These are phyloP conservation scores for Ophiognomonia clavigignenti-juglandacearum DNA, from an alignment of 2,329 filamentous ascomycete species.

Conservation along the genomic window DNA sequence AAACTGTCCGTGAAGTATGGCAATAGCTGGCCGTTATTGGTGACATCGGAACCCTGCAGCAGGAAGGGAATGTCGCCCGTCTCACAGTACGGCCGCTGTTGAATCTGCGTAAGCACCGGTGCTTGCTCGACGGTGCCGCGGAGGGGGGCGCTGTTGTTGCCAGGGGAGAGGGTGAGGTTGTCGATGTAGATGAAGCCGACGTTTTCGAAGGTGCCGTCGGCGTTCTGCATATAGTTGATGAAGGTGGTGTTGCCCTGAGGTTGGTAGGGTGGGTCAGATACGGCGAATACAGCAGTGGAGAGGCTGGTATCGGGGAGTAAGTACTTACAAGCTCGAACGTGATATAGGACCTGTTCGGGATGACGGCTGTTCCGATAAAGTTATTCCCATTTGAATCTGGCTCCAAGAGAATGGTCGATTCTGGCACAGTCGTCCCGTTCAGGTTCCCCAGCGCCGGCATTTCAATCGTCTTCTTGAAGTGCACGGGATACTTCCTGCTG, in stretches of 20 bases:
- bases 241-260: conserved; percentile 58
- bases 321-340: conserved; percentile 57
- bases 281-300: not conserved
- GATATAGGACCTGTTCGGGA: conserved; percentile 61
- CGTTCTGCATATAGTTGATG: conserved; percentile 48
- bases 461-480: conserved; percentile 51
- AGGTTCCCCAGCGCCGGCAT: conserved; percentile 52
- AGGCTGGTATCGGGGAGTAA: not conserved
- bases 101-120: conserved; percentile 40
- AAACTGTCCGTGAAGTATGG: conserved; percentile 54
- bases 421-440: conserved; percentile 45
- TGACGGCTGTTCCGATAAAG: conserved; percentile 53
- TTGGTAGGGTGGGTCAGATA: too few relatives aligned
- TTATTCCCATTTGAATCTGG: conserved; percentile 45
- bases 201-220: conserved; percentile 17
- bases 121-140: conserved; percentile 48
- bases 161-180: conserved; percentile 54
- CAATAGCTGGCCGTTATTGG: conserved; percentile 46
- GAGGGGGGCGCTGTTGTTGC: conserved; percentile 51
- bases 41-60: conserved; percentile 47
- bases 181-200: conserved; percentile 55
- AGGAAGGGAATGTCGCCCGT: conserved; percentile 50
- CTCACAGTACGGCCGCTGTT: conserved; percentile 44
- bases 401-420: conserved; percentile 42
- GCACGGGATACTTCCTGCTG: conserved; percentile 40